Evolutionary conservation across 169 alveolate genomes (phyloP).

Genomic region (Hepatocystis sp.): DNA sequence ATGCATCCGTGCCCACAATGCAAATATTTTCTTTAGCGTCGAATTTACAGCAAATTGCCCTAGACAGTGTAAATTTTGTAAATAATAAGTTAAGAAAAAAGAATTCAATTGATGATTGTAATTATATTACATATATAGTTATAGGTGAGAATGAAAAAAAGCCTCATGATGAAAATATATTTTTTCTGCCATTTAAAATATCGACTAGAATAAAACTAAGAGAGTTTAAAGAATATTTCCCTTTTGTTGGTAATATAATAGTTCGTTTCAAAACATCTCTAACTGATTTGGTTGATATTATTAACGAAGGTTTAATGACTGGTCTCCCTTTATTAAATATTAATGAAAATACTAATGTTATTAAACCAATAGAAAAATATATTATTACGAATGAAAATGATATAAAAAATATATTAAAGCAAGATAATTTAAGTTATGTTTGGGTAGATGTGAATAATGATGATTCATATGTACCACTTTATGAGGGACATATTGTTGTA

Average conservation of each 20-base stretch:
- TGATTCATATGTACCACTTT: constrained; percentile 44
- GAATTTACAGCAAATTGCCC: constrained; percentile 74
- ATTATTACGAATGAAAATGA: constrained; percentile 37
- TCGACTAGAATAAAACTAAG: constrained; percentile 25
- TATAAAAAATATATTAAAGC: constrained; percentile 63
- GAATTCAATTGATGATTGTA: constrained; percentile 6
- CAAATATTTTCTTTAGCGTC: constrained; percentile 64
- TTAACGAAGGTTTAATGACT: constrained; percentile 57
- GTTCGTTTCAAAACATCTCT: constrained; percentile 51
- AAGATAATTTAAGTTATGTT: constrained; percentile 37
- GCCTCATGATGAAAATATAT: constrained; percentile 67
- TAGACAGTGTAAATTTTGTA: constrained; percentile 67
- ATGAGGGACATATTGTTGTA: constrained; percentile 27
- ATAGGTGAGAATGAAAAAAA: constrained; percentile 72
- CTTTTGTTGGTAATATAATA: constrained; percentile 51
- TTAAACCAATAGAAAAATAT: neutral
- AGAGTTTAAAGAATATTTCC: constrained; percentile 67
- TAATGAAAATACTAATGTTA: constrained; percentile 3
- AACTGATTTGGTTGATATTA: constrained; percentile 46
- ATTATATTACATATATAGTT: constrained; percentile 50
- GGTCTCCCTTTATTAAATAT: constrained; percentile 25
- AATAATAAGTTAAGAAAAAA: constrained; percentile 52
- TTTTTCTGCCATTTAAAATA: constrained; percentile 57
- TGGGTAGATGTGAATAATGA: constrained; percentile 73
- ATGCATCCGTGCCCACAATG: too few relatives aligned